These are phyloP conservation scores for Salvia sclarea DNA, from an alignment of 305 asterid species.

Conservation along the genomic window DNA sequence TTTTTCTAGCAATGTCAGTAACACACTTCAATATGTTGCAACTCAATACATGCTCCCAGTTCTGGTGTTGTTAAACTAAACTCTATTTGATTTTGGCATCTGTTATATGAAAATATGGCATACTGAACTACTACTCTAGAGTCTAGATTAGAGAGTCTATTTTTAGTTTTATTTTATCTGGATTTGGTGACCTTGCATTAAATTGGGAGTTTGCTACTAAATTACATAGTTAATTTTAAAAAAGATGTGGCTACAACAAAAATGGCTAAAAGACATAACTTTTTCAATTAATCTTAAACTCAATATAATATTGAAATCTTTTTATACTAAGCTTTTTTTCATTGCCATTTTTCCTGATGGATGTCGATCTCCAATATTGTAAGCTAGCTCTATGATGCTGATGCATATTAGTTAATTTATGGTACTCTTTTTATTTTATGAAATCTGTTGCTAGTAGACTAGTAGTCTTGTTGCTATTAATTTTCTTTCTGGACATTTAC, in stretches of 20 bases:
- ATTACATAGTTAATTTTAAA: not conserved
- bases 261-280: not conserved
- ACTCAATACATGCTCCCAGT: not conserved
- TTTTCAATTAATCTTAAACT: not conserved
- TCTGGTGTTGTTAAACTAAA: not conserved
- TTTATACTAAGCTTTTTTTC: not conserved
- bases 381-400: slow-evolving; percentile 1
- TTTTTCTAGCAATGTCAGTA: not conserved
- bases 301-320: not conserved
- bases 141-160: not conserved
- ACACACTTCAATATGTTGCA: not conserved
- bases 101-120: not conserved
- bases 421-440: not conserved
- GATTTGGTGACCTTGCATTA: not conserved
- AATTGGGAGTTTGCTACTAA: not conserved
- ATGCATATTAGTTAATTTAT: not conserved
- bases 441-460: slow-evolving; percentile 21
- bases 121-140: not conserved
- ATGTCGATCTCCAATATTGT: slow-evolving; percentile 7
- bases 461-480: slow-evolving; percentile 14
- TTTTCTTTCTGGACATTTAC: not conserved
- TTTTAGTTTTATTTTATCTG: not conserved
- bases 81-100: not conserved
- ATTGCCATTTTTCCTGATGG: not conserved
- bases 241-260: not conserved